These are phyloP conservation scores for Pichia californica DNA, from an alignment of 805 yeast species.

Conservation along the genomic window DNA sequence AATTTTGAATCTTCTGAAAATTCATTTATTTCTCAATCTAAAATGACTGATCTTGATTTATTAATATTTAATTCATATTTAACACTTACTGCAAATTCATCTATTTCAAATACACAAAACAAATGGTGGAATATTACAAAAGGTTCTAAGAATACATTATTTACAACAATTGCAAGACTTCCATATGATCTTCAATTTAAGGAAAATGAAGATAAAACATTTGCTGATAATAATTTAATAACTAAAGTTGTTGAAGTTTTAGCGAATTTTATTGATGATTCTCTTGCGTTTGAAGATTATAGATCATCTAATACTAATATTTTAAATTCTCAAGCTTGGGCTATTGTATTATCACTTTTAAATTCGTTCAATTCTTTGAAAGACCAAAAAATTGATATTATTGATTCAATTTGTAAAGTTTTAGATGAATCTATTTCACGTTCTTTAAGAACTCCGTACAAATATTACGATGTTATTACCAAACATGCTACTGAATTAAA, in stretches of 20 bases:
- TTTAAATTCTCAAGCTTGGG: slow-evolving; percentile 47
- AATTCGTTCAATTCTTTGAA: slow-evolving; percentile 13
- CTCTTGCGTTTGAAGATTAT: slow-evolving; percentile 44
- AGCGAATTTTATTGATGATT: slow-evolving; percentile 40
- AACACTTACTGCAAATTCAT: slow-evolving; percentile 43
- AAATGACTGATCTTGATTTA: slow-evolving; percentile 47
- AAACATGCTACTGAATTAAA: background rate
- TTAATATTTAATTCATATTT: slow-evolving; percentile 53
- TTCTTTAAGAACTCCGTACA: slow-evolving; percentile 70
- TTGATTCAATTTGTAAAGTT: slow-evolving; percentile 47
- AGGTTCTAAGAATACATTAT: slow-evolving; percentile 47
- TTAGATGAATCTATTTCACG: slow-evolving; percentile 75
- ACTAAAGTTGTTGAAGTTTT: slow-evolving; percentile 45
- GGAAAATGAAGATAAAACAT: slow-evolving; percentile 7
- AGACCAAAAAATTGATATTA: slow-evolving; percentile 5
- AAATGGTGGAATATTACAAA: slow-evolving; percentile 72
- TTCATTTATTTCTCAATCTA: background rate
- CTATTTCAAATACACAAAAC: slow-evolving; percentile 28
- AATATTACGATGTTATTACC: slow-evolving; percentile 59
- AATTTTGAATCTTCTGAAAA: slow-evolving; percentile 5
- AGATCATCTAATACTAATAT: slow-evolving; percentile 24
- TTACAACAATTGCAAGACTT: slow-evolving; percentile 57
- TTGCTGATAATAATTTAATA: slow-evolving; percentile 15
- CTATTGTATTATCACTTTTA: slow-evolving; percentile 45
- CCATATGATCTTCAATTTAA: slow-evolving; percentile 24